Evolutionary conservation across 1,284 basidiomycete genomes (phyloP).

Genomic region (Malassezia cuniculi): DNA sequence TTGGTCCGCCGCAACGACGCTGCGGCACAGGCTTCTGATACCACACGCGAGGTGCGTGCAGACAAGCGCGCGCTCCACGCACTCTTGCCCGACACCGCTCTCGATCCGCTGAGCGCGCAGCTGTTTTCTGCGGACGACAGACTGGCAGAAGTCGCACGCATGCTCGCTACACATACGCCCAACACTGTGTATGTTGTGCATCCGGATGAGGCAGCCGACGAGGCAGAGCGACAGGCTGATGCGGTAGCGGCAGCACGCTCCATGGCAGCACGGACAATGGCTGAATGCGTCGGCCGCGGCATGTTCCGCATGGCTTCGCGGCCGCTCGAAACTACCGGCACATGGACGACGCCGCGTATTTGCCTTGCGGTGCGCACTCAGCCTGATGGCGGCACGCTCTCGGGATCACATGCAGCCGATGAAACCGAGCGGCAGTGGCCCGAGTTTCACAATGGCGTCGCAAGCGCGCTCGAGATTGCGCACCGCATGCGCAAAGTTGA

Average conservation of each 20-base stretch:
- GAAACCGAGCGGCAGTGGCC: conserved; percentile 59
- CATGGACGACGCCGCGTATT: conserved; percentile 29
- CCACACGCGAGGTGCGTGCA: conserved; percentile 3
- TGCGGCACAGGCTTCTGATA: conserved; percentile 25
- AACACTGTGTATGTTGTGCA: conserved; percentile 19
- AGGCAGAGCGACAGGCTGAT: conserved; percentile 16
- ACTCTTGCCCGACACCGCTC: conserved; percentile 18
- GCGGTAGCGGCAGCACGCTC: conserved; percentile 12
- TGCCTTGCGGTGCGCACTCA: conserved; percentile 25
- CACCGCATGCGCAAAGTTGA: conserved; percentile 54
- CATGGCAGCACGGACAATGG: conserved; percentile 31
- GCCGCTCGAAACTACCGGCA: conserved; percentile 23
- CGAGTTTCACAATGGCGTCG: conserved; percentile 92
- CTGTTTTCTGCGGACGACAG: conserved; percentile 34
- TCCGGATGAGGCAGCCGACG: conserved; percentile 22
- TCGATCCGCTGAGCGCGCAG: conserved; percentile 32
- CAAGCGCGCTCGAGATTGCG: conserved; percentile 65
- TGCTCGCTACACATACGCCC: conserved; percentile 27
- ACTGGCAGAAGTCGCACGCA: conserved; percentile 33
- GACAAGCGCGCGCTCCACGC: background rate
- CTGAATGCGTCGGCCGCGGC: conserved; percentile 29
- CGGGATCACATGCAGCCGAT: conserved; percentile 20
- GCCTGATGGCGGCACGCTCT: conserved; percentile 19
- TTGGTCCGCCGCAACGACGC: conserved; percentile 70
- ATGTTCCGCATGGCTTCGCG: conserved; percentile 35